phyloP scores from a whole-genome alignment of 345 rosid genomes.

The Conringia planisiliqua region DNA sequence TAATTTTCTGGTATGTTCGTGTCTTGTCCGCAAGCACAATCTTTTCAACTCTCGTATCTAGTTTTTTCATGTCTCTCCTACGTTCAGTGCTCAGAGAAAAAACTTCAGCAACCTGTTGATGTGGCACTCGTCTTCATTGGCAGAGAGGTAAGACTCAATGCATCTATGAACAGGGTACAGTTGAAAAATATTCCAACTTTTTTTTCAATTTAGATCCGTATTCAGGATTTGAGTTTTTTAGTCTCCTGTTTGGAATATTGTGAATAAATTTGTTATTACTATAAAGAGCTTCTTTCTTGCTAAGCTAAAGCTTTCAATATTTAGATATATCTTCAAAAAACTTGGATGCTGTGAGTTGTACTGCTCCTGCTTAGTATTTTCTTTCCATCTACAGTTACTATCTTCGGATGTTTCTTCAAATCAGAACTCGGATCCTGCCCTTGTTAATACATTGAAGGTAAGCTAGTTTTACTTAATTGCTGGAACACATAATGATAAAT shows the following conservation, averaged over 20 bases:
- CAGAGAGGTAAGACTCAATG: constrained; percentile 52
- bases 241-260: constrained; percentile 8
- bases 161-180: not conserved
- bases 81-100: constrained; percentile 58
- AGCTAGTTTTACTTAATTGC: not conserved
- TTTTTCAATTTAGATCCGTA: not conserved
- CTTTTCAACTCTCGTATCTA: not conserved
- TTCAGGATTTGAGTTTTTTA: not conserved
- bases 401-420: constrained; percentile 62
- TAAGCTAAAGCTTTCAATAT: not conserved
- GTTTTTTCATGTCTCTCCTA: not conserved
- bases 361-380: not conserved
- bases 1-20: constrained; percentile 55
- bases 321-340: not conserved
- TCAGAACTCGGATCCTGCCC: constrained; percentile 47
- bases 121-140: constrained; percentile 83
- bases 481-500: not conserved
- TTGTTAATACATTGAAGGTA: constrained; percentile 72
- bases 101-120: constrained; percentile 51
- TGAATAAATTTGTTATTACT: not conserved
- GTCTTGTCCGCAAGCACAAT: not conserved
- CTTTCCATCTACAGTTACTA: constrained; percentile 44
- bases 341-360: constrained; percentile 27
- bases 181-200: constrained; percentile 47
- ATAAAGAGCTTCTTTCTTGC: not conserved